Evolutionary conservation across 2,329 filamentous ascomycete genomes (phyloP).

Genomic region (Aspergillus fijiensis): DNA sequence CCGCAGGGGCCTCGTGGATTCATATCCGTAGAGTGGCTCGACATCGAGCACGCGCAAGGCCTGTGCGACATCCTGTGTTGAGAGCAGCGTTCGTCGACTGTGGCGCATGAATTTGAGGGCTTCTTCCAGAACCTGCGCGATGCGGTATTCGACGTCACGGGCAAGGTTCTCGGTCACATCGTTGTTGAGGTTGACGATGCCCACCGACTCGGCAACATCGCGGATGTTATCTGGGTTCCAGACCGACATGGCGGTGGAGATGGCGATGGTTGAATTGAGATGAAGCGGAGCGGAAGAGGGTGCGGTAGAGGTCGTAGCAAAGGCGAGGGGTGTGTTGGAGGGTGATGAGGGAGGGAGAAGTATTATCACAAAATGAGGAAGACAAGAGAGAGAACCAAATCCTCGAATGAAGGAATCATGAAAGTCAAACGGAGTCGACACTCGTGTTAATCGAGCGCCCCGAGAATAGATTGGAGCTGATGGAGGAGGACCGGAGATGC

Average conservation of each 20-base stretch:
- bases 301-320: constrained; percentile 4
- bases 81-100: constrained; percentile 78
- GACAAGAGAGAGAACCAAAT: too few species aligned
- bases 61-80: constrained; percentile 83
- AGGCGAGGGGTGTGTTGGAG: constrained; percentile 1
- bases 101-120: constrained; percentile 96
- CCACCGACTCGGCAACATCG: constrained; percentile 94
- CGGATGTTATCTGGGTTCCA: constrained; percentile 97
- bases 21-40: constrained; percentile 94
- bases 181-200: constrained; percentile 75
- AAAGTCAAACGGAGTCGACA: not conserved
- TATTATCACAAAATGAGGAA: not conserved
- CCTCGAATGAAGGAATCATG: not conserved
- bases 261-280: not conserved
- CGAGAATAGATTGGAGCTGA: not conserved
- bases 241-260: constrained; percentile 55
- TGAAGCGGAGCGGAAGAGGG: constrained; percentile 8
- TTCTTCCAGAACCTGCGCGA: constrained; percentile 91
- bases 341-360: too few species aligned
- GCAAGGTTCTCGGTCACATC: constrained; percentile 85
- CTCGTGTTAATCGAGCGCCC: constrained; percentile 3
- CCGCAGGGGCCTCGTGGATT: constrained; percentile 80
- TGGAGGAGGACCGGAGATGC: not conserved
- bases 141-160: constrained; percentile 92
- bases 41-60: constrained; percentile 85